Conservation (phyloP, 2,329 filamentous ascomycete species). For the Alternaria tenuissima region DNA sequence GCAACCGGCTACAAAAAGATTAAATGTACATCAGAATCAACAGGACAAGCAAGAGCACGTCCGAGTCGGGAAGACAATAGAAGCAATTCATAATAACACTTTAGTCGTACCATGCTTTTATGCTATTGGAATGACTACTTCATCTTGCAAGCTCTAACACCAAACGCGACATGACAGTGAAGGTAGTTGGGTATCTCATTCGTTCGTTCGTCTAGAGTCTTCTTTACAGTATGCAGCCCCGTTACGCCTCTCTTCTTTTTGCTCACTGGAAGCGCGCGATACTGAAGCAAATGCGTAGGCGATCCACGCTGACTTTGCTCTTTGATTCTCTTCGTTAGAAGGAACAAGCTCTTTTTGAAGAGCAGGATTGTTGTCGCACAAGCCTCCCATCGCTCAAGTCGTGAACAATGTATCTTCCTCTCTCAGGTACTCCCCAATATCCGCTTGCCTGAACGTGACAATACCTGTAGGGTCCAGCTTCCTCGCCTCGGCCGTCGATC, state of each 20-base stretch:
- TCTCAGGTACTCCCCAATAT: slow-evolving; percentile 92
- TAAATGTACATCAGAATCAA: slow-evolving; percentile 18
- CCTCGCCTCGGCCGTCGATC: slow-evolving; percentile 82
- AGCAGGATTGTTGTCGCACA: not conserved
- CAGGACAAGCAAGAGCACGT: slow-evolving; percentile 23
- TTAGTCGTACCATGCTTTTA: not conserved
- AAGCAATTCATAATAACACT: not conserved
- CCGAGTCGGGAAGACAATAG: slow-evolving; percentile 16
- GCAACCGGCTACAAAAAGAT: slow-evolving; percentile 12
- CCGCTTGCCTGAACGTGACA: slow-evolving; percentile 88
- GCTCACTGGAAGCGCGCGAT: not conserved
- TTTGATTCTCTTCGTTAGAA: not conserved
- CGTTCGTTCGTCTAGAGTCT: slow-evolving; percentile 8
- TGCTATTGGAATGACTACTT: not conserved
- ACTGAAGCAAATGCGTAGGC: not conserved
- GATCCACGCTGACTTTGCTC: slow-evolving; percentile 1
- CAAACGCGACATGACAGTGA: not conserved
- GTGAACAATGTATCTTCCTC: slow-evolving; percentile 75
- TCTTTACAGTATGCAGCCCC: not conserved
- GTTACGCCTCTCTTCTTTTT: not conserved
- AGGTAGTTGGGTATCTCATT: slow-evolving; percentile 16
- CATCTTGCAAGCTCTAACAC: not conserved
- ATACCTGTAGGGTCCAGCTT: slow-evolving; percentile 90
- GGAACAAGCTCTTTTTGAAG: slow-evolving; percentile 2
- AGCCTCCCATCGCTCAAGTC: slow-evolving; percentile 48